Evolutionary conservation across 768 basidiomycete genomes (phyloP).

Genomic region (Lactarius quietus): DNA sequence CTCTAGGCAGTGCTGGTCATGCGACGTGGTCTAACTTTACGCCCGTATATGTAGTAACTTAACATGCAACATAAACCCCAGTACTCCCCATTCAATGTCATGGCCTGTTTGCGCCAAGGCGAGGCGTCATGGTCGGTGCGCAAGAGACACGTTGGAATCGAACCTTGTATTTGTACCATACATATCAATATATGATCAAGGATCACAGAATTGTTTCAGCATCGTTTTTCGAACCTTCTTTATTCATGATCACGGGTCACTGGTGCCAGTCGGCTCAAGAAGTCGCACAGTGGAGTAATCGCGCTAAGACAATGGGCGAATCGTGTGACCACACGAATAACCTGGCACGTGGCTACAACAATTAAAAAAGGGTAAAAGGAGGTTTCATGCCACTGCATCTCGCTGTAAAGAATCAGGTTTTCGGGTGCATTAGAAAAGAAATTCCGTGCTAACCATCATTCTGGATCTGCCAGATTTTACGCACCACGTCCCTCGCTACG

Average conservation of each 20-base stretch:
- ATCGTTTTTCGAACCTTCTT: conserved; percentile 2
- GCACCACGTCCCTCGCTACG: background rate
- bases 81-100: conserved; percentile 6
- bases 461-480: conserved; percentile 8
- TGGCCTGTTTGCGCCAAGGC: conserved; percentile 6
- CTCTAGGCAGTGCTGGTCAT: background rate
- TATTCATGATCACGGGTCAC: background rate
- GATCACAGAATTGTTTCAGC: conserved; percentile 1
- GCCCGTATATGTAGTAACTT: conserved; percentile 16
- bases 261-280: background rate
- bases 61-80: conserved; percentile 4
- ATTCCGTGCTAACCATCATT: background rate
- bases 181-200: conserved; percentile 5
- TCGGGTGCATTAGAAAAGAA: background rate
- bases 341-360: background rate
- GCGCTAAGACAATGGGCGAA: too few species aligned
- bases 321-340: background rate
- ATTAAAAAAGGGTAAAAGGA: too few species aligned
- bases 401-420: background rate
- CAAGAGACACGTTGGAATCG: background rate
- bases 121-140: background rate
- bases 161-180: conserved; percentile 19
- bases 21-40: conserved; percentile 10
- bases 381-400: too few species aligned
- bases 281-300: too few species aligned